Evolutionary conservation across 1,284 basidiomycete species (phyloP), one percentile per base, ranked within the genome.

Genomic region (Ustilago tritici): DNA sequence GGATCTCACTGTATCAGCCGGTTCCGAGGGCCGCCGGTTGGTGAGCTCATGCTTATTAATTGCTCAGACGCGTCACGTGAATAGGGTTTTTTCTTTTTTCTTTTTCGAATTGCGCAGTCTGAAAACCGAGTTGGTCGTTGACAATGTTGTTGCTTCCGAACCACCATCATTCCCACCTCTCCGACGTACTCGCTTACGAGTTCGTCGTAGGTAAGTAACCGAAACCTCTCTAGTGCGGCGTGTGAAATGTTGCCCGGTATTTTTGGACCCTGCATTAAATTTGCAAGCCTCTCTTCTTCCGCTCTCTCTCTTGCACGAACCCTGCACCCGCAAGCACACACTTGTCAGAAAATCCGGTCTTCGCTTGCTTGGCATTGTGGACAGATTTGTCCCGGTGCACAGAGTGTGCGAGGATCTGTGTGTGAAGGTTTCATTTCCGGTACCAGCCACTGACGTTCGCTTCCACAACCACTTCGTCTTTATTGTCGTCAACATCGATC

Each of bases 211-310:
- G 2, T 28, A 28, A 28, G 23, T 28, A 28, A 28, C 23, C 23
- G 23, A 28, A 28, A 28, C 23, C 23, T 28, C 23, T 28, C 23
- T 7, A n/a, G 11, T n/a, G 56, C 31, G 7, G 41, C 41, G 28
- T 15, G 49, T 50, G 49, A 32, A 50, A 50, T 50, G 49, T 40
- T 31, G 49, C 23, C 23, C 5, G 49, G 49, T 12, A 50, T 31
- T 50, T 36, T 50, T 60, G 64, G 65, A 67, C 65, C 65, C 65
- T 68, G 59, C 65, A 62, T 68, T 36, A 60, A 54, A 65, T 60
- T 56, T 49, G 57, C 64, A 60, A 60, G 64, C 57, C 53, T 66
- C 55, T 38, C 28, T 35, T 38, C 31, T 49, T 43, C 38, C 55
- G 55, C 36, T 40, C 19, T 19, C 10, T 36, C 23, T 56, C 36